phyloP scores from a whole-genome alignment of 169 alveolate genomes.

The Eimeria sp. region DNA sequence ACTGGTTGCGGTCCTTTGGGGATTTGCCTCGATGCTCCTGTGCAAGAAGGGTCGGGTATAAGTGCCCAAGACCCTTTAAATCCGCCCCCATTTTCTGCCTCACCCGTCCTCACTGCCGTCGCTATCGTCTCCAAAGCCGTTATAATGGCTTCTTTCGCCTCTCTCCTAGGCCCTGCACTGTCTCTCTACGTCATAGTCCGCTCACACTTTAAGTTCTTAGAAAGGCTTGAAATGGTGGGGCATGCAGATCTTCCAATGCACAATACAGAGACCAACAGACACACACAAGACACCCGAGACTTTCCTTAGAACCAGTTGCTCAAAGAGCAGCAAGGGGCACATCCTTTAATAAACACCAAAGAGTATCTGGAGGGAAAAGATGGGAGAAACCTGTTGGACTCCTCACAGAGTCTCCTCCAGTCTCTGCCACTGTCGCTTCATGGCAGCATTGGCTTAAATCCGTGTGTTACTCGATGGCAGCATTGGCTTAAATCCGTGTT shows the following conservation, averaged over 20 bases:
- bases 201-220: constrained; percentile 60
- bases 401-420: no score
- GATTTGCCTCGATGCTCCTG: neutral
- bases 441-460: no score
- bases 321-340: no score
- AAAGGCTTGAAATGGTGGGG: constrained; percentile 28
- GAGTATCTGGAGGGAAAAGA: no score
- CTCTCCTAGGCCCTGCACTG: constrained; percentile 7
- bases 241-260: neutral
- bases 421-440: no score
- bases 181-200: constrained; percentile 5
- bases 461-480: no score
- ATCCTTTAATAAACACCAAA: no score
- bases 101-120: constrained; percentile 7
- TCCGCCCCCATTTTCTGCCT: neutral
- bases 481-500: no score
- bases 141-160: neutral
- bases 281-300: no score
- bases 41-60: neutral
- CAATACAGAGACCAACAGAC: no score
- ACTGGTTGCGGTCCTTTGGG: constrained; percentile 24
- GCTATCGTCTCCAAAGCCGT: neutral
- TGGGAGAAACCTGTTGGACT: no score
- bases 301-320: neutral
- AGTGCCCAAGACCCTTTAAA: neutral